Conservation (phyloP, 768 basidiomycete species). For the Tylopilus plumbeoviolaceoides region DNA sequence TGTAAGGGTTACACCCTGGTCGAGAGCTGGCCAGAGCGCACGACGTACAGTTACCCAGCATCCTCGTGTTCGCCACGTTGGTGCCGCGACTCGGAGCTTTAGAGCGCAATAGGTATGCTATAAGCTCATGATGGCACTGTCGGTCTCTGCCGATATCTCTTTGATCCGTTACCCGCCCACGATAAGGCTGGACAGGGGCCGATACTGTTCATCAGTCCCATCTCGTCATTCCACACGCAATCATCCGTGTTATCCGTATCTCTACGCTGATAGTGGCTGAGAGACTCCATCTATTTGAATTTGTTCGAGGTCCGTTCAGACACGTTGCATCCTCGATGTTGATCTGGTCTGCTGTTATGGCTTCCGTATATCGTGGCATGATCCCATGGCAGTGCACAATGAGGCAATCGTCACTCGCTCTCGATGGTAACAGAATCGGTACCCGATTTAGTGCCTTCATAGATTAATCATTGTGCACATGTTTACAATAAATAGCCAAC, state of each 20-base stretch:
- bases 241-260: conserved; percentile 15
- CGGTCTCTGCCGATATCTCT: conserved; percentile 5
- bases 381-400: conserved; percentile 22
- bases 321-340: conserved; percentile 28
- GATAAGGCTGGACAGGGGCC: conserved; percentile 18
- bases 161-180: conserved; percentile 5
- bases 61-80: conserved; percentile 28
- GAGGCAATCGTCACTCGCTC: conserved; percentile 20
- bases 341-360: conserved; percentile 11
- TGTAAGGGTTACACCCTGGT: neutral
- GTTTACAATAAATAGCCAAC: conserved; percentile 20
- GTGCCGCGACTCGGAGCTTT: conserved; percentile 7
- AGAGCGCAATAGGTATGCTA: conserved; percentile 3
- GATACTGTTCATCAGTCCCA: neutral
- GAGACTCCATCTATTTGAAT: conserved; percentile 29
- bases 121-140: conserved; percentile 1
- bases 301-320: conserved; percentile 13
- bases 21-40: conserved; percentile 7
- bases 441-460: conserved; percentile 22
- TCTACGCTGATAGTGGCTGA: conserved; percentile 14
- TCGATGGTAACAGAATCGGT: conserved; percentile 11
- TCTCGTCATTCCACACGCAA: neutral
- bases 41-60: conserved; percentile 1
- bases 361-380: conserved; percentile 18
- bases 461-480: conserved; percentile 16